Evolutionary conservation across 2,329 filamentous ascomycete genomes (phyloP), one percentile per base, ranked within the genome.

Genomic region (Aurifilum marmelostoma): DNA sequence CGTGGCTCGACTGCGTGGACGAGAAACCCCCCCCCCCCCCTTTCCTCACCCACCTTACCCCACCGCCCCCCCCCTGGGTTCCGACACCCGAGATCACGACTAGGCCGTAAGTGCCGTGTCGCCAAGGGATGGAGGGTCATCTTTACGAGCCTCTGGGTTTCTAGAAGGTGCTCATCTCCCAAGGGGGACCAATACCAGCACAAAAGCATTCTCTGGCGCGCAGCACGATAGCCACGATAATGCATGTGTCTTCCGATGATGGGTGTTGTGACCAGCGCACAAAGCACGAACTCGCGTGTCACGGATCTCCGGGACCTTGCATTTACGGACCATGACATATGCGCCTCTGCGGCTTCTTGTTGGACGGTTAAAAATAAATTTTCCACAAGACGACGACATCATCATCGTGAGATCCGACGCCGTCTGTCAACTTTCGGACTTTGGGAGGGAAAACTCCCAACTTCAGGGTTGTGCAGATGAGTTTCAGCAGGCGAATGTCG

Each of bases 221-320:
- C 68, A n/a, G 54, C 58, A 70, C 69, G 47, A 61, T 63, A 63
- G 58, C 66, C 58, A 66, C 69, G 66, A 68, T 66, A 70, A 68
- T 66, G 66, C 66, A 70, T 68, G 62, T 54, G 69, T 61, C 63
- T 63, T 59, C 66, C 56, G 50, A 24, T 11, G 63, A 65, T 65
- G 29, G 63, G 59, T 56, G 65, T n/a, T 14, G 66, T 63, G 66
- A 68, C 63, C 54, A 37, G 61, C 39, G 65, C 29, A 37, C 56
- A 43, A n/a, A 58, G 54, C 32, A 60, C 27, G 18, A 12, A n/a
- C 47, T 63, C 58, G 47, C 47, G 62, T 58, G 16, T 11, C 47
- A 70, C 69, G 62, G 58, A 66, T 68, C 69, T 64, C 58, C 69
- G 69, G 66, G 69, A 58, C 69, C 69, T 70, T 70, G 69, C 69